Conservation (phyloP, 2,329 filamentous ascomycete genomes). For the Fonsecaea nubica region DNA sequence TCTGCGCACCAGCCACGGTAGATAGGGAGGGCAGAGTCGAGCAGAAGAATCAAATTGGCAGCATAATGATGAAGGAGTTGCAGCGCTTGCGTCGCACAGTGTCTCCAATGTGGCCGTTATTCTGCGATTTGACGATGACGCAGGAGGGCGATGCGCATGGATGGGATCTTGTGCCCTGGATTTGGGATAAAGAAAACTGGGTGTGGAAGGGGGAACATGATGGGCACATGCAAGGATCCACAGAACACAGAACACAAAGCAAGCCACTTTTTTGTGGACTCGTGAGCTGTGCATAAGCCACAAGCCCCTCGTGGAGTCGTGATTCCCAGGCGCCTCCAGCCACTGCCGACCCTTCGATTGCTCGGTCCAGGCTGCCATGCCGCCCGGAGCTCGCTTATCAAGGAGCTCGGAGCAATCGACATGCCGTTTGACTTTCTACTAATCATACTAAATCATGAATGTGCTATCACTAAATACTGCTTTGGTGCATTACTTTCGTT, state of each 20-base stretch:
- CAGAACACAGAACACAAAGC: not conserved
- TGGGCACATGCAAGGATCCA: conserved; percentile 25
- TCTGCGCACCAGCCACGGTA: not conserved
- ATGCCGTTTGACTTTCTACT: not conserved
- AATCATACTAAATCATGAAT: too few species aligned
- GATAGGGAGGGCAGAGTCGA: not conserved
- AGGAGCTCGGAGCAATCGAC: not conserved
- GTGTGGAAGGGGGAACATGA: conserved; percentile 17
- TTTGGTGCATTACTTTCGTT: not conserved
- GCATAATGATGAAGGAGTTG: not conserved
- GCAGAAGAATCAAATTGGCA: not conserved
- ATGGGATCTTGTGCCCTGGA: conserved; percentile 19
- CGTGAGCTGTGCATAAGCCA: not conserved
- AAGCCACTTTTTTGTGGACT: not conserved
- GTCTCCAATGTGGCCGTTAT: not conserved
- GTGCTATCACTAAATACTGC: not conserved
- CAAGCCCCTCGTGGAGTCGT: not conserved
- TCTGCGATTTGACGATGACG: conserved; percentile 11
- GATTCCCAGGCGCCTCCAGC: not conserved
- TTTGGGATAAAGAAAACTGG: conserved; percentile 18
- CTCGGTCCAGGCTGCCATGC: not conserved
- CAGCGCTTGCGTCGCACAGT: not conserved
- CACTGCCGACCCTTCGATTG: not conserved
- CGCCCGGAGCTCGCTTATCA: not conserved
- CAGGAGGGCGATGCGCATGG: conserved; percentile 3